Conservation (phyloP, 305 asterid species). For the Plantago lanceolata region DNA sequence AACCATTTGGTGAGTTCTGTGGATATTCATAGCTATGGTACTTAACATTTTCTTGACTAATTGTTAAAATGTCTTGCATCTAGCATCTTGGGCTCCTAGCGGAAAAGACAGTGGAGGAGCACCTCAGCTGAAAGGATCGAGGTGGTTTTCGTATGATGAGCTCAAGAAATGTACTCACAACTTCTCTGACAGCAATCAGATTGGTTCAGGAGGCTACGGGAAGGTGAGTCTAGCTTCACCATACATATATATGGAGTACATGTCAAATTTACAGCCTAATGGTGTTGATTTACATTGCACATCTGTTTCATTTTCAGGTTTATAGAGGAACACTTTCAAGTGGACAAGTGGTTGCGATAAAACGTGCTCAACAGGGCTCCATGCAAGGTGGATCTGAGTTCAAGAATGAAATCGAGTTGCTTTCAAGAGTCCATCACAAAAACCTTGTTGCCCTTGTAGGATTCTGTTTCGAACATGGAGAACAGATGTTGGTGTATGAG, state of each 20-base stretch:
- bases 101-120: slow-evolving; percentile 90
- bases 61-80: slow-evolving; percentile 16
- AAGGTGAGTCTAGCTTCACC: slow-evolving; percentile 43
- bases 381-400: slow-evolving; percentile 87
- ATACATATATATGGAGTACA: background rate
- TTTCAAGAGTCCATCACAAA: slow-evolving; percentile 94
- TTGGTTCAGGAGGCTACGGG: slow-evolving; percentile 96
- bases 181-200: slow-evolving; percentile 68
- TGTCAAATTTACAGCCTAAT: background rate
- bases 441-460: slow-evolving; percentile 87
- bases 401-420: slow-evolving; percentile 92
- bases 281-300: background rate
- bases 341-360: slow-evolving; percentile 77
- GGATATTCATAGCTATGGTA: slow-evolving; percentile 5
- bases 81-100: slow-evolving; percentile 90
- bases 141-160: slow-evolving; percentile 94
- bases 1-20: slow-evolving; percentile 63
- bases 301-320: slow-evolving; percentile 42
- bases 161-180: slow-evolving; percentile 76
- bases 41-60: slow-evolving; percentile 10
- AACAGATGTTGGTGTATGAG: slow-evolving; percentile 87
- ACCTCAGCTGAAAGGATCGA: slow-evolving; percentile 91
- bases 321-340: slow-evolving; percentile 64
- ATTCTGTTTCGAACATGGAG: slow-evolving; percentile 91
- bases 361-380: slow-evolving; percentile 77